Conservation (phyloP, 306 rosid genomes). For the Styphnolobium japonicum region DNA sequence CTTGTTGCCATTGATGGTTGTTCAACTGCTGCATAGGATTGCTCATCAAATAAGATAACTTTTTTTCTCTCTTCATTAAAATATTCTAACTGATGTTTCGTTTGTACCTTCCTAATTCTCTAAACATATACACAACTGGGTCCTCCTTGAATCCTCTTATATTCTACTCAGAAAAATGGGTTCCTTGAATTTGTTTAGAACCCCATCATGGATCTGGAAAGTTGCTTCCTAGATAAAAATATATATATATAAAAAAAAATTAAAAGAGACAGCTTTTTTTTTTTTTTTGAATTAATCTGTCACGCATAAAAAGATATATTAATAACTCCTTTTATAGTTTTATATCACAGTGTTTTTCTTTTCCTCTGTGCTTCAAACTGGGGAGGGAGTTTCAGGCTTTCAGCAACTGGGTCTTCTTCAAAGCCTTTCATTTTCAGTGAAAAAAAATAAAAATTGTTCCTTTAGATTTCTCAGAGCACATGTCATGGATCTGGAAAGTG, state of each 20-base stretch:
- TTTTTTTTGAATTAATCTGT: slow-evolving; percentile 4
- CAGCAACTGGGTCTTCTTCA: slow-evolving; percentile 15
- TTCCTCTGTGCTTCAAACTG: background rate
- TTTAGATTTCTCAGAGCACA: slow-evolving; percentile 32
- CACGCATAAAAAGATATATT: background rate
- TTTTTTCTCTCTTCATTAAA: background rate
- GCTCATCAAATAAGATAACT: background rate
- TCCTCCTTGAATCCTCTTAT: slow-evolving; percentile 22
- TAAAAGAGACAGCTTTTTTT: background rate
- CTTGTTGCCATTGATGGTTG: slow-evolving; percentile 41
- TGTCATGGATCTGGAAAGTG: slow-evolving; percentile 73
- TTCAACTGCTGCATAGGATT: slow-evolving; percentile 38
- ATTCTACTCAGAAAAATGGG: background rate
- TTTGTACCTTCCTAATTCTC: slow-evolving; percentile 22
- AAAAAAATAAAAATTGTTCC: slow-evolving; percentile 27
- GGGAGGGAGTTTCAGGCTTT: slow-evolving; percentile 1
- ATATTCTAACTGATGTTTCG: background rate
- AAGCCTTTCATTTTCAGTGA: slow-evolving; percentile 8
- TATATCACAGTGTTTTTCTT: slow-evolving; percentile 5
- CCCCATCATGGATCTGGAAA: slow-evolving; percentile 39
- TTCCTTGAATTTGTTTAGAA: slow-evolving; percentile 28
- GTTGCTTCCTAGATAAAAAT: slow-evolving; percentile 15
- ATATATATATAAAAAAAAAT: background rate
- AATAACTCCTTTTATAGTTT: too few relatives aligned
- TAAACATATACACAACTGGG: slow-evolving; percentile 18